phyloP scores from a whole-genome alignment of 2,329 filamentous ascomycete species.

The Clarireedia sp. region DNA sequence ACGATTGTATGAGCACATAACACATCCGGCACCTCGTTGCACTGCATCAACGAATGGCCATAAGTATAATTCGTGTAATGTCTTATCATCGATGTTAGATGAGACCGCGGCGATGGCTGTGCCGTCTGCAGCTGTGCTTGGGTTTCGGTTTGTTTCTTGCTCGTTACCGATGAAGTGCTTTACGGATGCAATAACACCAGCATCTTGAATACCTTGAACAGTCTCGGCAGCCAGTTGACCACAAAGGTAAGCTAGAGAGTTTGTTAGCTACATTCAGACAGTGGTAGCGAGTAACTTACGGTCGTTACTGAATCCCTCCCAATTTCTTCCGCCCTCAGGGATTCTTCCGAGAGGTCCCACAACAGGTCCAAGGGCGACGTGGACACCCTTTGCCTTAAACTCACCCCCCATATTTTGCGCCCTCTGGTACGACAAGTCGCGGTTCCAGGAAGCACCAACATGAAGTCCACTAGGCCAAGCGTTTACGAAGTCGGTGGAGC shows the following conservation, averaged over 20 bases:
- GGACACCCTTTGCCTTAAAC: constrained; percentile 63
- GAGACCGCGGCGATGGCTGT: constrained; percentile 38
- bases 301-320: constrained; percentile 43
- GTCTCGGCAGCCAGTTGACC: constrained; percentile 35
- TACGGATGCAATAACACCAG: constrained; percentile 19
- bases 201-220: constrained; percentile 20
- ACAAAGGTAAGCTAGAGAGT: constrained; percentile 47
- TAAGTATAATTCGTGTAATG: constrained; percentile 68
- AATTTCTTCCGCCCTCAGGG: constrained; percentile 61
- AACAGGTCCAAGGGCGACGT: constrained; percentile 56
- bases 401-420: constrained; percentile 66
- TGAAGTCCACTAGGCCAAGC: constrained; percentile 19
- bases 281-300: constrained; percentile 11
- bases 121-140: constrained; percentile 31
- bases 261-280: neutral
- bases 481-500: constrained; percentile 47
- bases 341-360: constrained; percentile 63
- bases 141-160: constrained; percentile 46
- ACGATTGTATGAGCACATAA: constrained; percentile 79
- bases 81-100: constrained; percentile 73
- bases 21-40: constrained; percentile 62
- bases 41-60: constrained; percentile 81
- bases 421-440: constrained; percentile 54
- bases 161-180: constrained; percentile 62
- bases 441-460: constrained; percentile 46